Conservation (phyloP, 202 grass and related monocot species). For the Elaeis oleifera region DNA sequence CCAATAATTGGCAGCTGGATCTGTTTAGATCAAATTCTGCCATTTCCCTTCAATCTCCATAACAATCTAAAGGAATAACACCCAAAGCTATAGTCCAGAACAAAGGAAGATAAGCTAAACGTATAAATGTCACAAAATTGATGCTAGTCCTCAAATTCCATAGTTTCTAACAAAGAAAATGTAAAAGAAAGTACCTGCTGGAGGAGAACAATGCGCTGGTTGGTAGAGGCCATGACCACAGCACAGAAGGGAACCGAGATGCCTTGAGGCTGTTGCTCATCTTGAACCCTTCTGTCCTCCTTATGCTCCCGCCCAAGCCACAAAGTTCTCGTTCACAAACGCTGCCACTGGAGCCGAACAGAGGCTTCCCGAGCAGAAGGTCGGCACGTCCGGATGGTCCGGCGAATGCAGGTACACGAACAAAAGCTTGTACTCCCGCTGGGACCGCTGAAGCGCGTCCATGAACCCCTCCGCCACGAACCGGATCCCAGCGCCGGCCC, state of each 20-base stretch:
- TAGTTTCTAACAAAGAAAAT: background rate
- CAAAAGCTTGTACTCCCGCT: constrained; percentile 78
- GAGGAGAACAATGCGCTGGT: constrained; percentile 75
- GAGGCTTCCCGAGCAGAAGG: constrained; percentile 65
- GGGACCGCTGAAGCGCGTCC: constrained; percentile 70
- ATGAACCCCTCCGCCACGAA: constrained; percentile 67
- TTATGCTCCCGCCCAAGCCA: constrained; percentile 92
- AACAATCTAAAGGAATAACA: no score
- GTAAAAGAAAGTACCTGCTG: constrained; percentile 60
- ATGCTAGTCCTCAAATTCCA: background rate
- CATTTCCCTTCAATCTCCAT: no score
- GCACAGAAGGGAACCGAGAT: constrained; percentile 87
- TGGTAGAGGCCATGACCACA: constrained; percentile 65
- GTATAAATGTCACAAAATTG: background rate
- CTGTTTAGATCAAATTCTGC: no score
- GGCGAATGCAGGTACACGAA: constrained; percentile 95
- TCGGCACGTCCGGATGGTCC: constrained; percentile 78
- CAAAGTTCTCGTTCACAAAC: constrained; percentile 89
- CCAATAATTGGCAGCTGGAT: no score
- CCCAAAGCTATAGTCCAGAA: no score
- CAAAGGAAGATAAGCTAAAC: no score
- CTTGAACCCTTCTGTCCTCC: constrained; percentile 92
- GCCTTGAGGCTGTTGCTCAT: constrained; percentile 97
- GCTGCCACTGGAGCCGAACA: constrained; percentile 49
- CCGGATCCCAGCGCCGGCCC: constrained; percentile 17